Conservation (phyloP, 2,329 filamentous ascomycete genomes). For the Aspergillus chevalieri region DNA sequence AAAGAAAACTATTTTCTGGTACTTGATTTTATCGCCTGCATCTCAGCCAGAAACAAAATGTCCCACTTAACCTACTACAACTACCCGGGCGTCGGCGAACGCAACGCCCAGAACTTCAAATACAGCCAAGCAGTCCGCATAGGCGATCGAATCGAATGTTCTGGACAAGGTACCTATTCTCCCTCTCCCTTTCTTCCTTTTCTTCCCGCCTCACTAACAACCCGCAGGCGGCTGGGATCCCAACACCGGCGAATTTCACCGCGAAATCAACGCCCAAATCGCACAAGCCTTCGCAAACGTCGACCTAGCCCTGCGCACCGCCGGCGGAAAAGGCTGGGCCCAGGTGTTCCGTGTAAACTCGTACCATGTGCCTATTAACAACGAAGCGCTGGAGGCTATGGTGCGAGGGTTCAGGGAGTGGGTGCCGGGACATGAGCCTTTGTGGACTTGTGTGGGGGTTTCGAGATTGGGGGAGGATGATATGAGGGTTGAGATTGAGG, state of each 20-base stretch:
- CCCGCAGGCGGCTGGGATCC: constrained; percentile 31
- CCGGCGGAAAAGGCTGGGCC: constrained; percentile 44
- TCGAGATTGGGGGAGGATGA: constrained; percentile 40
- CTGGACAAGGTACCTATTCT: constrained; percentile 1
- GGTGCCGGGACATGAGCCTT: constrained; percentile 48
- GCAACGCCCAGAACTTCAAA: constrained; percentile 24
- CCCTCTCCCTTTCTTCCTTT: not conserved
- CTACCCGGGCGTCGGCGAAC: constrained; percentile 36
- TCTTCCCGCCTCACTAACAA: not conserved
- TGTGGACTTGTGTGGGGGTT: constrained; percentile 53
- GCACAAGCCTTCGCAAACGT: constrained; percentile 54
- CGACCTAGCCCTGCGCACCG: constrained; percentile 45
- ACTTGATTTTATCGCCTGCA: not conserved
- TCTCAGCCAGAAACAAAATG: constrained; percentile 14
- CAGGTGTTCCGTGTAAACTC: constrained; percentile 48
- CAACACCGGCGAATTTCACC: constrained; percentile 14
- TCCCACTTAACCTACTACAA: constrained; percentile 34
- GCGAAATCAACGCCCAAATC: constrained; percentile 42
- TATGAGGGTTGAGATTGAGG: constrained; percentile 58
- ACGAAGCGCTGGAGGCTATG: constrained; percentile 37
- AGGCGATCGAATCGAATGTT: constrained; percentile 42
- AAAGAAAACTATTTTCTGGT: not conserved
- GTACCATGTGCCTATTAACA: constrained; percentile 42
- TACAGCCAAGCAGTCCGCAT: constrained; percentile 48
- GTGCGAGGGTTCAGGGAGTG: constrained; percentile 45